Percentiles rank a stretch among this genome's conserved stretches.
Conservation (phyloP, 129 eudicot species). For the Flaveria ramosissima region DNA sequence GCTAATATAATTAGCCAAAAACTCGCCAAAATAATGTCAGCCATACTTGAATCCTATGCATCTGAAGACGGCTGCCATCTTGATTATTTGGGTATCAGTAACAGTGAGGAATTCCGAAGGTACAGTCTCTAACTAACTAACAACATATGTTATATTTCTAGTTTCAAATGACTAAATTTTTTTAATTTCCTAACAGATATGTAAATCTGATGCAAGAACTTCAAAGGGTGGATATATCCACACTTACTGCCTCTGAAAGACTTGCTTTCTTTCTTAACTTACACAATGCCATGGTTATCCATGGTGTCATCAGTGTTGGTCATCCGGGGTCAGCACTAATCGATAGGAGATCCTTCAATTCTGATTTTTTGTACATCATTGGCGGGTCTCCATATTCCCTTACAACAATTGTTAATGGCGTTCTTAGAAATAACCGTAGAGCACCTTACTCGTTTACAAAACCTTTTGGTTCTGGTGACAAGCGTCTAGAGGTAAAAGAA, state of each 20-base stretch:
- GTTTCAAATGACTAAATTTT: neutral
- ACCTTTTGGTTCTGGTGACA: slow-evolving; percentile 75
- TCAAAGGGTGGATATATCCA: slow-evolving; percentile 67
- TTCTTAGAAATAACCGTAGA: slow-evolving; percentile 83
- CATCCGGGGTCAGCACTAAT: slow-evolving; percentile 72
- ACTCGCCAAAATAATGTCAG: slow-evolving; percentile 78
- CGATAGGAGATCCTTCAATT: slow-evolving; percentile 65
- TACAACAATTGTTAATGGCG: slow-evolving; percentile 64
- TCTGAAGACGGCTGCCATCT: slow-evolving; percentile 70
- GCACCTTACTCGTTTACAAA: slow-evolving; percentile 79
- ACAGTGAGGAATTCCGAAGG: slow-evolving; percentile 97
- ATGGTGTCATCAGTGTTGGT: slow-evolving; percentile 80
- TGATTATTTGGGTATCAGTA: slow-evolving; percentile 81
- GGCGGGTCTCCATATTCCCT: slow-evolving; percentile 84
- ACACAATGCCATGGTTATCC: slow-evolving; percentile 85
- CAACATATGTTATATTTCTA: neutral
- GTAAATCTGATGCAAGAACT: slow-evolving; percentile 74
- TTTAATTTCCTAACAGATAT: slow-evolving; percentile 50
- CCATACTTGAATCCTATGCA: slow-evolving; percentile 88
- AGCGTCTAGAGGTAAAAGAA: slow-evolving; percentile 68
- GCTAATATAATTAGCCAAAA: slow-evolving; percentile 56
- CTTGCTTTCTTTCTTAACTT: slow-evolving; percentile 87
- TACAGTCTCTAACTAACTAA: slow-evolving; percentile 18
- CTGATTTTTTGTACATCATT: slow-evolving; percentile 74
- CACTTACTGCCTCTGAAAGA: slow-evolving; percentile 65